phyloP scores from a whole-genome alignment of 2,329 filamentous ascomycete species.

The Blumeria hordei region DNA sequence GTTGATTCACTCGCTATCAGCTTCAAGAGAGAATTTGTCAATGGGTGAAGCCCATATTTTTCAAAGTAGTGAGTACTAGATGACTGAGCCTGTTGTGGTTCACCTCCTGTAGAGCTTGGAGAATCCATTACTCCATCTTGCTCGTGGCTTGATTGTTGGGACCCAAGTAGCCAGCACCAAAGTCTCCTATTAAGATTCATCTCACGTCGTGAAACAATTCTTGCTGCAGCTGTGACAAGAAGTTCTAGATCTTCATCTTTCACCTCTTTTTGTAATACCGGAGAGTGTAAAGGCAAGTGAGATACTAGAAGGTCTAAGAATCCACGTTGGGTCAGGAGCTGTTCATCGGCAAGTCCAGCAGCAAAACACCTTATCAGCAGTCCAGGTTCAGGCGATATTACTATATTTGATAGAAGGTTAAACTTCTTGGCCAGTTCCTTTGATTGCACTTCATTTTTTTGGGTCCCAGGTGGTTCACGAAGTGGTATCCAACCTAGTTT shows the following conservation, averaged over 20 bases:
- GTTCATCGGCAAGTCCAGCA: constrained; percentile 65
- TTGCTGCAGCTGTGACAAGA: constrained; percentile 58
- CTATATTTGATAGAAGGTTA: constrained; percentile 33
- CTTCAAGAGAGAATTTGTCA: constrained; percentile 50
- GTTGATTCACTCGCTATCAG: constrained; percentile 38
- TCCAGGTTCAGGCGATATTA: constrained; percentile 75
- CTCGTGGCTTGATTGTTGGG: constrained; percentile 29
- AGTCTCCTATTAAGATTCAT: constrained; percentile 90
- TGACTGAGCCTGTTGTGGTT: constrained; percentile 12
- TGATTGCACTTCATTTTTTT: constrained; percentile 9
- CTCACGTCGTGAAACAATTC: constrained; percentile 70
- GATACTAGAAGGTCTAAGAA: constrained; percentile 84
- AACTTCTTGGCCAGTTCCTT: constrained; percentile 18
- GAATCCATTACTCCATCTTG: constrained; percentile 23
- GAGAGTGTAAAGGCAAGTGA: constrained; percentile 64
- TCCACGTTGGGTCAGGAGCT: constrained; percentile 77
- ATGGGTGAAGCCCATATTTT: constrained; percentile 46
- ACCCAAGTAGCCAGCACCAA: constrained; percentile 92
- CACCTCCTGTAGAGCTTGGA: constrained; percentile 14
- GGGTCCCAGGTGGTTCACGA: constrained; percentile 13
- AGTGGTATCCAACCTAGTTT: constrained; percentile 28
- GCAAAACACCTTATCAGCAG: constrained; percentile 78
- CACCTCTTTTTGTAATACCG: constrained; percentile 52
- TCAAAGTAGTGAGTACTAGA: constrained; percentile 64
- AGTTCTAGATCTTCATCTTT: constrained; percentile 56